Conservation (phyloP, 495 filamentous ascomycete species). For the Penicillium roqueforti region DNA sequence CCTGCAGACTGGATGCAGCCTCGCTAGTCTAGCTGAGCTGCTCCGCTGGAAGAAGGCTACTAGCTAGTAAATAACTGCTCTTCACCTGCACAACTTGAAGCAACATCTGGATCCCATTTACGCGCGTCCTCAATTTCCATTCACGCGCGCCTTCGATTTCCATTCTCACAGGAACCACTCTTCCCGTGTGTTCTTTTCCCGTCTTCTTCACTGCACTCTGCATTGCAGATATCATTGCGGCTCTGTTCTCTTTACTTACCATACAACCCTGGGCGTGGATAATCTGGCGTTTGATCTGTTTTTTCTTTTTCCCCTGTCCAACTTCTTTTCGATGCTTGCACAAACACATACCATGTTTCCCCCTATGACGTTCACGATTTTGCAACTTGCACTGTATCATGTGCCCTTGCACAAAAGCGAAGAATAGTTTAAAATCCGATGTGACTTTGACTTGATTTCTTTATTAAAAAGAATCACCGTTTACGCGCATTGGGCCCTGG, state of each 20-base stretch:
- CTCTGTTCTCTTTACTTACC: constrained; percentile 5
- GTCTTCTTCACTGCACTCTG: constrained; percentile 20
- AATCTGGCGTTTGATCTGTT: constrained; percentile 31
- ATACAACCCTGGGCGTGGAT: constrained; percentile 29
- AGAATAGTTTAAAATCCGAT: constrained; percentile 8
- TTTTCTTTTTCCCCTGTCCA: constrained; percentile 12
- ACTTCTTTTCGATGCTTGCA: constrained; percentile 7
- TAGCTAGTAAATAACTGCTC: constrained; percentile 30
- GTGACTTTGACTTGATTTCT: not conserved
- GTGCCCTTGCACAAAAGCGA: constrained; percentile 15
- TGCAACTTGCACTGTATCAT: constrained; percentile 14
- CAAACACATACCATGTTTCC: constrained; percentile 15
- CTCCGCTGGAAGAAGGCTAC: constrained; percentile 62
- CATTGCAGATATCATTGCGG: constrained; percentile 15
- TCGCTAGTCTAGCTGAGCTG: constrained; percentile 77
- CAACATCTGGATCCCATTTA: constrained; percentile 38
- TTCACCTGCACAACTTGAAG: constrained; percentile 8
- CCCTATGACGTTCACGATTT: constrained; percentile 20
- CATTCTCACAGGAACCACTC: constrained; percentile 10
- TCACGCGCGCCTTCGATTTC: constrained; percentile 29
- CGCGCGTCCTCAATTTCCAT: constrained; percentile 27
- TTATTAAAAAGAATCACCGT: not conserved
- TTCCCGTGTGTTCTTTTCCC: constrained; percentile 10
- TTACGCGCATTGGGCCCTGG: not conserved
- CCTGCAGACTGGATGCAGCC: constrained; percentile 60